Evolutionary conservation across 208 protist genomes (phyloP).

Genomic region (Crithidia brevicula): DNA sequence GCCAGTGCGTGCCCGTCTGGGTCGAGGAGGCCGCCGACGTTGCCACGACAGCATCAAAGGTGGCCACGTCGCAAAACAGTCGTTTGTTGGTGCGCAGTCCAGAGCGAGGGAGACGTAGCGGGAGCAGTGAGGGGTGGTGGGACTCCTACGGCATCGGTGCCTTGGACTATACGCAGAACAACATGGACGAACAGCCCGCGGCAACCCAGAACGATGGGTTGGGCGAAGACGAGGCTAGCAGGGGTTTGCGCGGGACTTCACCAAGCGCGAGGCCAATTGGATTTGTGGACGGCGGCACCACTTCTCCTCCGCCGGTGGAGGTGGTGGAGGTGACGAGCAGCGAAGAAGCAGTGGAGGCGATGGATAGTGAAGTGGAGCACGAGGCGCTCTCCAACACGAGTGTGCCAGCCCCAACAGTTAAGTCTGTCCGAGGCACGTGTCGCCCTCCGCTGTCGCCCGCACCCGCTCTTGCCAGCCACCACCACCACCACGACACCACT

Average conservation of each 20-base stretch:
- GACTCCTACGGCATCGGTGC: constrained; percentile 43
- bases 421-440: no score
- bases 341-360: not conserved
- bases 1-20: no score
- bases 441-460: no score
- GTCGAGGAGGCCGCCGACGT: constrained; percentile 3
- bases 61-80: no score
- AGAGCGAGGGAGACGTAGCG: not conserved
- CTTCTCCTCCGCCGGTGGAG: constrained; percentile 11
- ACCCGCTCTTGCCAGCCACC: no score
- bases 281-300: not conserved
- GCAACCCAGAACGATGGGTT: not conserved
- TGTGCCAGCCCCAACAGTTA: no score
- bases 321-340: constrained; percentile 27
- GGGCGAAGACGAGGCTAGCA: not conserved
- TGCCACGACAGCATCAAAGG: no score
- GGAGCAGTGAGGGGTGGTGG: constrained; percentile 30
- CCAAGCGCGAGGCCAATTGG: not conserved
- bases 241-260: not conserved
- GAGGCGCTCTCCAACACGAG: no score
- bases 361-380: no score
- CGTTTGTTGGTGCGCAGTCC: no score
- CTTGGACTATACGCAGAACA: constrained; percentile 32
- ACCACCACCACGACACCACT: no score
- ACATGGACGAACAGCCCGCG: not conserved